These are phyloP conservation scores for Durotheca rogersii DNA, from an alignment of 495 filamentous ascomycete species.

Conservation along the genomic window DNA sequence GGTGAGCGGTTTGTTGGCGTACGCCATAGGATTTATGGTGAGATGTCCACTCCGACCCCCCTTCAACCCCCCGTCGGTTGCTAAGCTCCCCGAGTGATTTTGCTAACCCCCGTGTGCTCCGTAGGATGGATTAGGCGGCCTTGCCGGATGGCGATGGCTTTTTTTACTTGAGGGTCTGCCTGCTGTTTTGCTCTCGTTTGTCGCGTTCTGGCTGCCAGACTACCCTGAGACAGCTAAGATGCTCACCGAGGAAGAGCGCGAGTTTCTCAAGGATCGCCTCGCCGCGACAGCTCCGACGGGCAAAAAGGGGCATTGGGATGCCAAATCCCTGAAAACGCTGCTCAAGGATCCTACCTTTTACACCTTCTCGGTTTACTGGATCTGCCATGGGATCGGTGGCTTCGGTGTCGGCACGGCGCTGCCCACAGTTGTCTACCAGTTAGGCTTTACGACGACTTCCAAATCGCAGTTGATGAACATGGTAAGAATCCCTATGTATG, in stretches of 20 bases:
- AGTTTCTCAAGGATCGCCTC: conserved; percentile 30
- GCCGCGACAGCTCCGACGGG: conserved; percentile 15
- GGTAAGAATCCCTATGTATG: conserved; percentile 32
- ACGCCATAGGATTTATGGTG: conserved; percentile 45
- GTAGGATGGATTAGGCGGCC: conserved; percentile 35
- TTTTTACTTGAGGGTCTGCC: conserved; percentile 51
- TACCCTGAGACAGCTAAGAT: conserved; percentile 45
- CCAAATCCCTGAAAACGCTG: conserved; percentile 31
- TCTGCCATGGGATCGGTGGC: conserved; percentile 47
- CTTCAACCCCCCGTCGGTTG: no score
- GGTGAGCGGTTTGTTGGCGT: conserved; percentile 44
- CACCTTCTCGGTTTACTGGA: conserved; percentile 42
- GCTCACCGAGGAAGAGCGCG: conserved; percentile 42
- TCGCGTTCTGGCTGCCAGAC: conserved; percentile 45
- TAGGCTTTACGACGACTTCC: conserved; percentile 44
- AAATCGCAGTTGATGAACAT: conserved; percentile 48
- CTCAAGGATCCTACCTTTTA: conserved; percentile 40
- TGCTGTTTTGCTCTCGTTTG: conserved; percentile 39
- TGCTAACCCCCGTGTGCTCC: neutral
- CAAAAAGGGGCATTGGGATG: conserved; percentile 33
- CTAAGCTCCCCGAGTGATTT: no score
- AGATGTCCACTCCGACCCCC: no score
- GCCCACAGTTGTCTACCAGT: conserved; percentile 48
- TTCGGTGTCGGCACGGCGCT: conserved; percentile 45
- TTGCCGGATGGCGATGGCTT: conserved; percentile 49